These are phyloP conservation scores for Ceratobasidium sp. DNA, from an alignment of 1,284 basidiomycete genomes.

Conservation along the genomic window DNA sequence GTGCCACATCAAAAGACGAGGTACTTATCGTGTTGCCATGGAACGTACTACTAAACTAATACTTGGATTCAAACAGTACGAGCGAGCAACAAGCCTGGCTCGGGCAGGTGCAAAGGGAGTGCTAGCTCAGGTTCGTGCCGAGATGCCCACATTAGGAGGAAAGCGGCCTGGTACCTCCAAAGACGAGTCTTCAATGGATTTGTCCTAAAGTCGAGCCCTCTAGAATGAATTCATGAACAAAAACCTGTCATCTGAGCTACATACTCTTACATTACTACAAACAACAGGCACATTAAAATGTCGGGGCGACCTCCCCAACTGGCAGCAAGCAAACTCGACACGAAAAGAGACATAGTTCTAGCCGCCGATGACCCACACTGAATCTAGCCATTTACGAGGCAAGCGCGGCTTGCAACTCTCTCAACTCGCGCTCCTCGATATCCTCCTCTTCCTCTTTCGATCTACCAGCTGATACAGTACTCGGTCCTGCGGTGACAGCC, in stretches of 20 bases:
- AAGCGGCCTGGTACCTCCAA: background rate
- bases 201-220: background rate
- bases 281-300: constrained; percentile 40
- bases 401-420: constrained; percentile 90
- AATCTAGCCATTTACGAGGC: constrained; percentile 71
- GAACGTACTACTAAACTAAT: background rate
- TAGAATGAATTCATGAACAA: constrained; percentile 24
- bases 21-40: constrained; percentile 18
- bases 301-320: background rate
- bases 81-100: constrained; percentile 10
- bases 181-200: constrained; percentile 18
- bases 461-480: constrained; percentile 50
- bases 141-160: background rate
- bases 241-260: constrained; percentile 40
- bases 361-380: background rate
- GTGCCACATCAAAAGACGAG: constrained; percentile 39
- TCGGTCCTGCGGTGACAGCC: constrained; percentile 56
- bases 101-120: constrained; percentile 25
- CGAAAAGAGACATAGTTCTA: constrained; percentile 20
- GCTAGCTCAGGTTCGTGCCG: constrained; percentile 1
- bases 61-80: constrained; percentile 2
- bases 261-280: constrained; percentile 43
- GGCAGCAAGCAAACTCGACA: background rate
- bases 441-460: constrained; percentile 74
- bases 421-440: constrained; percentile 94